phyloP scores from a whole-genome alignment of 2,329 filamentous ascomycete genomes.

The Ascochyta fabae region DNA sequence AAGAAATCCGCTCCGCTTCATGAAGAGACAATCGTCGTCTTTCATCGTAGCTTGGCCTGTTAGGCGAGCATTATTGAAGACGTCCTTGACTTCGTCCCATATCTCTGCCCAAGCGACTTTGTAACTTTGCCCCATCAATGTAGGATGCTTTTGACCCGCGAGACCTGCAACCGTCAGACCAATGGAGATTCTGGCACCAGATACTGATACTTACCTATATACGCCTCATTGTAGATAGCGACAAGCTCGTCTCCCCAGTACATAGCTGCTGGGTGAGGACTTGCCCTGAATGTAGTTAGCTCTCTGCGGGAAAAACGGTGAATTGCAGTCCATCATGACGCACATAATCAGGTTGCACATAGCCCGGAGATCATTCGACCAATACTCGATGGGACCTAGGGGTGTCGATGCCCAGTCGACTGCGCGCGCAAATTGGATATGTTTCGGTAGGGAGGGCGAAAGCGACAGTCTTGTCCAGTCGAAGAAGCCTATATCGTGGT shows the following conservation, averaged over 20 bases:
- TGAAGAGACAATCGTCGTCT: constrained; percentile 78
- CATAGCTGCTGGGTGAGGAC: constrained; percentile 67
- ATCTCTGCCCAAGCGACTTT: constrained; percentile 74
- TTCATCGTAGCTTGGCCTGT: constrained; percentile 84
- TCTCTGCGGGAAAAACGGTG: background rate
- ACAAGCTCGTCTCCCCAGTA: constrained; percentile 78
- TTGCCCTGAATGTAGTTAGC: constrained; percentile 37
- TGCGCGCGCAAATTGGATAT: constrained; percentile 75
- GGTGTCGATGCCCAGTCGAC: constrained; percentile 76
- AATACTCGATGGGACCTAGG: constrained; percentile 76
- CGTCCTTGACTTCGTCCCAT: constrained; percentile 72
- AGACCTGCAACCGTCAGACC: constrained; percentile 49
- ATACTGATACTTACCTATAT: constrained; percentile 48
- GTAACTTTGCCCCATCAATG: constrained; percentile 76
- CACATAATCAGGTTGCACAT: constrained; percentile 83
- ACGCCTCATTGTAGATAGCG: constrained; percentile 75
- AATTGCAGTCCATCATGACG: constrained; percentile 8
- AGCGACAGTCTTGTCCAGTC: constrained; percentile 80
- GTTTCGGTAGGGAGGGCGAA: constrained; percentile 67
- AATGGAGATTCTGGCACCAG: background rate
- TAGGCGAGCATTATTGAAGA: constrained; percentile 70
- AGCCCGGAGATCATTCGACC: constrained; percentile 73
- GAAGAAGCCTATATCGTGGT: constrained; percentile 64
- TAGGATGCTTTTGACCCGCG: constrained; percentile 78
- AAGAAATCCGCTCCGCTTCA: constrained; percentile 70